Evolutionary conservation across 441 rosid species (phyloP), one percentile per base, ranked within the genome.

Genomic region (Euphorbia schlechtendalii): DNA sequence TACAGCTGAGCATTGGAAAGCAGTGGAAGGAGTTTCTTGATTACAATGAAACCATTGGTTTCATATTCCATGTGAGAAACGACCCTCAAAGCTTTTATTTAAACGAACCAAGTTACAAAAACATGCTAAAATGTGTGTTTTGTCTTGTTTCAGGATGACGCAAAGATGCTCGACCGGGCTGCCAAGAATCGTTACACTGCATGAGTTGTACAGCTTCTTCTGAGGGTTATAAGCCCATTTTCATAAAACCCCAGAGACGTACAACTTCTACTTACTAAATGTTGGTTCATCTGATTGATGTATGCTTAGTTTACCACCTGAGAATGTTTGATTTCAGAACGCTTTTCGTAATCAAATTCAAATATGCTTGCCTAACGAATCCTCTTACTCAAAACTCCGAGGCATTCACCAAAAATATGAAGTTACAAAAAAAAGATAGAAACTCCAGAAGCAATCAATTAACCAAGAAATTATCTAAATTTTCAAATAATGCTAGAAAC

Each of bases 1-100:
- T 65, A 70, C 83, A 93, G 97, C 36, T 83, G 62, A 93, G 96
- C 83, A 88, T 88, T 63, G 98, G 95, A 65, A 86, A 77, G 66
- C 96, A 93, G 66, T 90, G 95, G 98, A 93, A 86, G 76, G 94
- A 83, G 75, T 65, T 86, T 22, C 81, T 90, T 9, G 86, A 86
- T 71, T 80, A 73, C 77, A 88, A 81, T 41, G 90, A 72, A 7
- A 61, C 62, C 58, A 83, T 86, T 0, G 94, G 98, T 45, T 92
- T 87, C 78, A 83, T 88, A 32, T 75, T 85, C 76, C 98, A 89
- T 78, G 98, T 89, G 77, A 86, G 41, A 61, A 32, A 24, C 63
- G 11, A 22, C 12, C 34, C 7, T 34, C 13, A 12, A n/a, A 0
- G 20, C 12, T 18, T 4, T 25, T 12, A 20, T 40, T 58, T 30